Evolutionary conservation across 129 eudicot species (phyloP), one percentile per base, ranked within the genome.

Genomic region (Gnaphalium uliginosum): DNA sequence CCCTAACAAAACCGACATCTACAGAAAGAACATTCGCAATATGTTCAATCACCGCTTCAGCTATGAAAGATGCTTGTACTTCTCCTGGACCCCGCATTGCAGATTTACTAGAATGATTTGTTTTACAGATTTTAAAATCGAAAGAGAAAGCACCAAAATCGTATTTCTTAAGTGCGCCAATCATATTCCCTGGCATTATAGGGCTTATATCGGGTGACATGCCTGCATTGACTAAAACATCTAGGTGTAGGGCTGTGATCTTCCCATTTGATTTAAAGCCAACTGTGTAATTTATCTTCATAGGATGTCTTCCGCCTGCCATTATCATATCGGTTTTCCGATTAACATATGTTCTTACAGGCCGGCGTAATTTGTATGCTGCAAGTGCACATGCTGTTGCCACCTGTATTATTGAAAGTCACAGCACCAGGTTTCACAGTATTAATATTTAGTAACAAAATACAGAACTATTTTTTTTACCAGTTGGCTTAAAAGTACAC

Each of bases 71-170:
- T 33, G 84, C 96, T 77, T 94, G 96, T 70, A 94, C 87, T 41
- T 94, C 96, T 21, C 98, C 98, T 17, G 98, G 98, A 76, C 76
- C 96, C 23, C 98, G 91, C 98, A 94, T 91, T 27, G 96, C 93
- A 0, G 98, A 87, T 84, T 87, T 94, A 78, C 85, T 87, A 21
- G 90, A 41, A 77, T 82, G 93, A 54, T 94, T 94, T 35, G 98
- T 94, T 75, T 89, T 94, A 83, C 98, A 94, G 54, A 94, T 60
- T 78, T 90, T 90, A 18, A 94, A 73, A 27, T 90, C 86, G 43
- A 89, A 89, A 25, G 96, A 89, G 37, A 94, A 82, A 61, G 98
- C 88, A 60, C 98, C 98, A 90, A 95, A 94, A 78, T 94, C 50
- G 70, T 94, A 94, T 79, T 89, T 94, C 67, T 90, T 90, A 24